phyloP scores from a whole-genome alignment of 2,329 filamentous ascomycete species.

The Acarospora socialis region DNA sequence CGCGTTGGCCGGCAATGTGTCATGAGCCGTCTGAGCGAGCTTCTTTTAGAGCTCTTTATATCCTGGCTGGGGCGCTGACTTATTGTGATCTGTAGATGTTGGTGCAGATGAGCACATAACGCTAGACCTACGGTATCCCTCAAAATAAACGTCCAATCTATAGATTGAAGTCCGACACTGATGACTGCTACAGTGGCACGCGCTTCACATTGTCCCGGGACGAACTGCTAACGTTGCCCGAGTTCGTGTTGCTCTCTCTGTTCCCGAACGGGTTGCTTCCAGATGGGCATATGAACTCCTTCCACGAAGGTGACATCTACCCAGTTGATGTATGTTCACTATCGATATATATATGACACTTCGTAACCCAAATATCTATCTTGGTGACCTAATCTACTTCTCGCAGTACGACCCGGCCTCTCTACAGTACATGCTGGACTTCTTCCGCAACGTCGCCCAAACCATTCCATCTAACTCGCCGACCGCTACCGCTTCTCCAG shows the following conservation, averaged over 20 bases:
- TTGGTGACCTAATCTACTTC: slow-evolving; percentile 38
- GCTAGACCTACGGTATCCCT: slow-evolving; percentile 72
- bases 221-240: slow-evolving; percentile 84
- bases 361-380: slow-evolving; percentile 16
- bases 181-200: slow-evolving; percentile 52
- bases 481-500: slow-evolving; percentile 49
- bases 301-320: slow-evolving; percentile 84
- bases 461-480: slow-evolving; percentile 68
- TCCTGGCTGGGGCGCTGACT: slow-evolving; percentile 7
- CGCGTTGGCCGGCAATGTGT: slow-evolving; percentile 1
- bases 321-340: slow-evolving; percentile 76
- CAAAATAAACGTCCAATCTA: slow-evolving; percentile 4
- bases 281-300: slow-evolving; percentile 88
- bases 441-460: slow-evolving; percentile 90
- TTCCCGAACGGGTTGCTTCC: slow-evolving; percentile 98
- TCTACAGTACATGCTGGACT: slow-evolving; percentile 97
- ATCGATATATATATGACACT: slow-evolving; percentile 15
- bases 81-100: slow-evolving; percentile 42
- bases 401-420: slow-evolving; percentile 88
- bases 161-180: too few relatives aligned
- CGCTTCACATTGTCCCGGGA: slow-evolving; percentile 89
- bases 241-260: slow-evolving; percentile 93
- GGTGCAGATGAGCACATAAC: slow-evolving; percentile 87
- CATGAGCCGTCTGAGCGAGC: not conserved
- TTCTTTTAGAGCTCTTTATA: slow-evolving; percentile 3